Evolutionary conservation across 495 filamentous ascomycete species (phyloP), one percentile per base, ranked within the genome.

Genomic region (Podospora comata): DNA sequence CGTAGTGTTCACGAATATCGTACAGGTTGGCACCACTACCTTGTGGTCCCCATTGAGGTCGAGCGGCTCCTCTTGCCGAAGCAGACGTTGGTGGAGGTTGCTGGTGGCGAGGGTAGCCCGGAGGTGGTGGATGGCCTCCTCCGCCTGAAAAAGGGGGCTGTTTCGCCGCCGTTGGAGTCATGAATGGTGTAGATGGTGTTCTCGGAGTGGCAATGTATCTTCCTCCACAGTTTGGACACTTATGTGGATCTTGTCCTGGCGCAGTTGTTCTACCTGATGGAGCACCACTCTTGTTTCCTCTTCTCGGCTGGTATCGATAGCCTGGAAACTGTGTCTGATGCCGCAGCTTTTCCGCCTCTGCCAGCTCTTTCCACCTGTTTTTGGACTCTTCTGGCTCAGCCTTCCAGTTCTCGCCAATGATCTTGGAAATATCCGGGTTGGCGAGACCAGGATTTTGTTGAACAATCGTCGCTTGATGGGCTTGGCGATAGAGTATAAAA

Each of bases 401-500:
- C 67, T 88, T 86, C 95, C 95, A 99, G 85, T 92, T 89, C 74
- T 94, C 90, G 57, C 96, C 95, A 73, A 98, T 97, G 71, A 97
- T 95, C 79, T 98, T 98, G 53, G 95, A 98, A 67, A 99, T 97
- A 62, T 99, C 93, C 5, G 95, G 95, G 79, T 99, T 99, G 44
- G 96, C 88, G 70, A 97, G 87, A 56, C 93, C 92, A 5, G 94
- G 95, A 74, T 97, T 85, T 72, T 91, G 87, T 13, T 88, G 84
- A 7, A 94, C 90, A 11, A 97, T 91, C 9, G 85, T 80, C 5
- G 89, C 88, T 80, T 98, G 95, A 74, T 95, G 89, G 78, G 96
- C 92, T 76, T 98, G 95, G 32, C 95, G 91, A 80, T 97, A 99
- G 72, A 99, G 85, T 72, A 99, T 99, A 79, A 99, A 99, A 48